Evolutionary conservation across 2,329 filamentous ascomycete genomes (phyloP).

Genomic region (Septoria linicola): DNA sequence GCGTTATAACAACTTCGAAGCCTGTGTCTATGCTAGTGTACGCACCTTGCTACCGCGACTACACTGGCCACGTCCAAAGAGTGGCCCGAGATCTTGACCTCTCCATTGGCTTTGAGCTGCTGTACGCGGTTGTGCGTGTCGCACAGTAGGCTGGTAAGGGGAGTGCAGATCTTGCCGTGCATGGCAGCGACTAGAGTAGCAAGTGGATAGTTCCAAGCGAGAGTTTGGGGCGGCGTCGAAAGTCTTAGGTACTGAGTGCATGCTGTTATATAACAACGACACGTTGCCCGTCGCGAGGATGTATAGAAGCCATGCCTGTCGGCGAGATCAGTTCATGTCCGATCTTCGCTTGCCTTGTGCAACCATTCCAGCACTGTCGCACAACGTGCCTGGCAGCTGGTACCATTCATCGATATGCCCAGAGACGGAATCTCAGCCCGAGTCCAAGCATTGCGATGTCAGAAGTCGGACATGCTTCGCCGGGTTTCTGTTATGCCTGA

Average conservation of each 20-base stretch:
- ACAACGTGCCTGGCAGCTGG: too few species aligned
- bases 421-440: too few species aligned
- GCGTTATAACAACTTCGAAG: too few species aligned
- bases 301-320: background rate
- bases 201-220: background rate
- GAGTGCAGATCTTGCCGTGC: background rate
- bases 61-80: slow-evolving; percentile 3
- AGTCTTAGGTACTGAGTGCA: background rate
- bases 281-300: background rate
- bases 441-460: too few species aligned
- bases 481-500: too few species aligned
- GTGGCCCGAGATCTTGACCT: slow-evolving; percentile 2
- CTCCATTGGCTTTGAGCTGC: background rate
- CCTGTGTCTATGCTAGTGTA: too few species aligned
- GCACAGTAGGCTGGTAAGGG: background rate
- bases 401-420: too few species aligned
- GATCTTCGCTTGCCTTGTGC: background rate
- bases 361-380: background rate
- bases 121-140: background rate
- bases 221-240: background rate
- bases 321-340: background rate
- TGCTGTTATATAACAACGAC: background rate
- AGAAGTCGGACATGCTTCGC: too few species aligned
- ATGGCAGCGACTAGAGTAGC: background rate
- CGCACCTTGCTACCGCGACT: background rate